These are phyloP conservation scores for Mycosphaerella sp. DNA, from an alignment of 2,329 filamentous ascomycete species.

Conservation along the genomic window DNA sequence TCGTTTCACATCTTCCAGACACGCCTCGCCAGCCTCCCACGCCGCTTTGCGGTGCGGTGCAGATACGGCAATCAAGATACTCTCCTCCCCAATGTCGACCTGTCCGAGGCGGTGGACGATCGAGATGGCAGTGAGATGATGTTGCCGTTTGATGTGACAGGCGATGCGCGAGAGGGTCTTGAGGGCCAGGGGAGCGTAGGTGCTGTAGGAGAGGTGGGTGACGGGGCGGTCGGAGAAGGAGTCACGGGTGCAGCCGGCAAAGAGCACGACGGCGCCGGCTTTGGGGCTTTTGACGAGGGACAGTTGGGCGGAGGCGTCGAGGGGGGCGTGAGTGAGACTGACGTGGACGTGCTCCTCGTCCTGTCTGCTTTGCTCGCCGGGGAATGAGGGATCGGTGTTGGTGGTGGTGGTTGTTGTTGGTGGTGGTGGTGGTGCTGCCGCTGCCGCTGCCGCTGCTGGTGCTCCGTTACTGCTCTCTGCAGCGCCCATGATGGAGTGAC, in stretches of 20 bases:
- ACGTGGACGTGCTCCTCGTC: slow-evolving; percentile 53
- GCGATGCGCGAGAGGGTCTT: slow-evolving; percentile 62
- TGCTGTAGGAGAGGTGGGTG: slow-evolving; percentile 65
- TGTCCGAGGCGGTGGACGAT: slow-evolving; percentile 79
- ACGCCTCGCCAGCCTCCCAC: slow-evolving; percentile 84
- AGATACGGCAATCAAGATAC: slow-evolving; percentile 81
- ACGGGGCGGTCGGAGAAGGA: slow-evolving; percentile 66
- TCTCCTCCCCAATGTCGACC: slow-evolving; percentile 88
- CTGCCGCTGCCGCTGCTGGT: too few relatives aligned
- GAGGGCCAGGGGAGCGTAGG: slow-evolving; percentile 65
- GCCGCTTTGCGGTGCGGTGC: slow-evolving; percentile 75
- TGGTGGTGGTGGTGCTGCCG: too few relatives aligned
- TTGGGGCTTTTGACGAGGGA: slow-evolving; percentile 63
- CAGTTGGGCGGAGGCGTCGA: slow-evolving; percentile 55
- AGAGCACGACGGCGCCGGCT: slow-evolving; percentile 70
- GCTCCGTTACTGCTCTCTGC: too few relatives aligned
- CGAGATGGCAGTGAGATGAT: slow-evolving; percentile 64
- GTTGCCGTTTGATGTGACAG: slow-evolving; percentile 49
- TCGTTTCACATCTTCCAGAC: slow-evolving; percentile 77
- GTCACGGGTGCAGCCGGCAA: slow-evolving; percentile 62
- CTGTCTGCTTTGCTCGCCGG: slow-evolving; percentile 25
- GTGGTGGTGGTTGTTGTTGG: too few relatives aligned
- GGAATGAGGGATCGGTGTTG: too few relatives aligned
- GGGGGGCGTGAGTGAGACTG: slow-evolving; percentile 57
- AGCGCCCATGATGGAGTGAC: too few relatives aligned